These are phyloP conservation scores for Rehmannia glutinosa DNA, from an alignment of 257 asterid species.

Conservation along the genomic window DNA sequence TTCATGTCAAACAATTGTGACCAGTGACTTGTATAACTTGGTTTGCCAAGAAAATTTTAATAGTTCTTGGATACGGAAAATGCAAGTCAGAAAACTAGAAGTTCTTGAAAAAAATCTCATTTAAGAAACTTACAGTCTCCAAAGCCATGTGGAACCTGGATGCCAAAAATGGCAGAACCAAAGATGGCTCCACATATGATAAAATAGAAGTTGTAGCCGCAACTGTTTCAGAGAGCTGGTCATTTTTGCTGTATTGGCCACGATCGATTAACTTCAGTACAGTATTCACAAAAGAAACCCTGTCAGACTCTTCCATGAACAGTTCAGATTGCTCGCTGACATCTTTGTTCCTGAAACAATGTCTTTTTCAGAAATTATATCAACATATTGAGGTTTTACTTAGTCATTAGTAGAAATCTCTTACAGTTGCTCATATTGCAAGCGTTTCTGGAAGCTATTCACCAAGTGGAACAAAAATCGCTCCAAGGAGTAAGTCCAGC, in stretches of 20 bases:
- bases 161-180: slow-evolving; percentile 90
- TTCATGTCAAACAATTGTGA: slow-evolving; percentile 11
- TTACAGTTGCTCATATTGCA: slow-evolving; percentile 90
- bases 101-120: background rate
- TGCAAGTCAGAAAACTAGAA: background rate
- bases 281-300: slow-evolving; percentile 71
- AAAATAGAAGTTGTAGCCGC: slow-evolving; percentile 89
- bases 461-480: slow-evolving; percentile 84
- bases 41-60: background rate
- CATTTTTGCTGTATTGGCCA: slow-evolving; percentile 96
- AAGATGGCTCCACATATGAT: slow-evolving; percentile 90
- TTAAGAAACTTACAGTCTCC: slow-evolving; percentile 81
- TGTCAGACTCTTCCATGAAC: slow-evolving; percentile 62
- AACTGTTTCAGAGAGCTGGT: slow-evolving; percentile 90
- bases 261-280: slow-evolving; percentile 91
- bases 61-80: background rate
- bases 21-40: slow-evolving; percentile 8
- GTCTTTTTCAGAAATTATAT: slow-evolving; percentile 21
- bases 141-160: slow-evolving; percentile 96
- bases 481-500: slow-evolving; percentile 93
- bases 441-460: slow-evolving; percentile 67
- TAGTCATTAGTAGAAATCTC: slow-evolving; percentile 22
- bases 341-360: slow-evolving; percentile 64
- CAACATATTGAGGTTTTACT: slow-evolving; percentile 9
- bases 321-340: slow-evolving; percentile 42